These are phyloP conservation scores for Kodamaea ohmeri DNA, from an alignment of 1,139 yeast species.

Conservation along the genomic window DNA sequence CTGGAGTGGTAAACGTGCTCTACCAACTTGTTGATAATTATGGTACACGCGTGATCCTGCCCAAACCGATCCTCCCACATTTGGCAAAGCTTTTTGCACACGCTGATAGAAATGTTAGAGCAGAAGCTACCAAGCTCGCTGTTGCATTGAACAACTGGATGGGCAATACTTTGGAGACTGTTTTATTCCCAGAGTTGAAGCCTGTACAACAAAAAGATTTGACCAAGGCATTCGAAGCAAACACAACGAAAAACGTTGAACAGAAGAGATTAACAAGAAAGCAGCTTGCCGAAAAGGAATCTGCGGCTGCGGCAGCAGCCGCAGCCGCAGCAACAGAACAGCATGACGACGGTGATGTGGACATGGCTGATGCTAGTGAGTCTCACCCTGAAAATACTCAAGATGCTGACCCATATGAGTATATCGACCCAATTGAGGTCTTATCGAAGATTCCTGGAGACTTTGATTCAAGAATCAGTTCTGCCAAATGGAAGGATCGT, in stretches of 20 bases:
- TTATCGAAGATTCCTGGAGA: conserved; percentile 63
- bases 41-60: conserved; percentile 61
- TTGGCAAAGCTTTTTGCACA: conserved; percentile 76
- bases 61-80: conserved; percentile 56
- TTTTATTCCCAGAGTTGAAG: conserved; percentile 69
- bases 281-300: conserved; percentile 34
- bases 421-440: conserved; percentile 53
- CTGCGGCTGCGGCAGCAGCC: conserved; percentile 12
- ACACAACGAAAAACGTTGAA: conserved; percentile 42
- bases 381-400: conserved; percentile 5
- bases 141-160: conserved; percentile 76
- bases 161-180: conserved; percentile 60
- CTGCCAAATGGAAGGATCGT: conserved; percentile 88
- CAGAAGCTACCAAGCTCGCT: conserved; percentile 69
- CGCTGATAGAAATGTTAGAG: conserved; percentile 84
- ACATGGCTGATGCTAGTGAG: conserved; percentile 36
- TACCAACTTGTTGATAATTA: conserved; percentile 56
- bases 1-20: conserved; percentile 61
- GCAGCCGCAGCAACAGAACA: background rate
- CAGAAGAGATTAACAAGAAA: conserved; percentile 58
- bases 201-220: conserved; percentile 93
- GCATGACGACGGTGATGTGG: conserved; percentile 31
- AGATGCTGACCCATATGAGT: conserved; percentile 38
- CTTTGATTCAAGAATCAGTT: conserved; percentile 51
- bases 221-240: conserved; percentile 60